Conservation (phyloP, 352 stramenopile species). For the Phytophthora palmivora region DNA sequence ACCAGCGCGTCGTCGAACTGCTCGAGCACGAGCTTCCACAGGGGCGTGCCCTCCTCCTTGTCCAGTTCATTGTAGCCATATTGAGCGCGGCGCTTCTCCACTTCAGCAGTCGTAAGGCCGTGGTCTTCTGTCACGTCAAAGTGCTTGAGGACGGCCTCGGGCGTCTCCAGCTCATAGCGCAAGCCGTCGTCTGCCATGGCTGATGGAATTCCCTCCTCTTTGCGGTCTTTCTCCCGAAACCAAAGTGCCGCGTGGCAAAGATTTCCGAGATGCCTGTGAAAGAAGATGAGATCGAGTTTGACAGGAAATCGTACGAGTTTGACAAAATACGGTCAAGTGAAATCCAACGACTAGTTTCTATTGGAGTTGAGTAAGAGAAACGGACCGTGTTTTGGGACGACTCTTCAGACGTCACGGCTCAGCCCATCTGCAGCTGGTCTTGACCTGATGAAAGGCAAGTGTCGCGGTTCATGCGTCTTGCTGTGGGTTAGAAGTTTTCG, state of each 20-base stretch:
- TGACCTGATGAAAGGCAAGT: conserved; percentile 4
- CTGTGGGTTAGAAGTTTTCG: conserved; percentile 4
- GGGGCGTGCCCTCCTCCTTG: conserved; percentile 88
- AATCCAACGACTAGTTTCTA: conserved; percentile 1
- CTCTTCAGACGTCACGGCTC: not conserved
- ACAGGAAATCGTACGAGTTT: not conserved
- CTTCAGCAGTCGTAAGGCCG: conserved; percentile 59
- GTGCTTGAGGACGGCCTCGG: conserved; percentile 78
- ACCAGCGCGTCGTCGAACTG: conserved; percentile 99
- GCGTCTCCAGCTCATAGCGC: conserved; percentile 74
- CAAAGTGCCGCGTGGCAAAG: conserved; percentile 39
- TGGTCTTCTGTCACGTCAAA: conserved; percentile 70
- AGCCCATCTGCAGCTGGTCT: not conserved
- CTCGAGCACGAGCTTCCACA: conserved; percentile 96
- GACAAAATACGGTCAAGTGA: not conserved
- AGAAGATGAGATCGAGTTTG: conserved; percentile 11
- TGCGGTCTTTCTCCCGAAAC: conserved; percentile 19
- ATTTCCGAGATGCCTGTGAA: conserved; percentile 15
- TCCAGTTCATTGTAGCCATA: conserved; percentile 91
- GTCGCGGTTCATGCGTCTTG: not conserved
- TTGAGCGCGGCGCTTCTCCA: conserved; percentile 58
- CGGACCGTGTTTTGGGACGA: not conserved
- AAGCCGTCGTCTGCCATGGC: conserved; percentile 37
- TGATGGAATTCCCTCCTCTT: conserved; percentile 5
- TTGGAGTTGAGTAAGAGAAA: conserved; percentile 3